These are phyloP conservation scores for Pseudevernia furfuracea DNA, from an alignment of 495 filamentous ascomycete species.

Conservation along the genomic window DNA sequence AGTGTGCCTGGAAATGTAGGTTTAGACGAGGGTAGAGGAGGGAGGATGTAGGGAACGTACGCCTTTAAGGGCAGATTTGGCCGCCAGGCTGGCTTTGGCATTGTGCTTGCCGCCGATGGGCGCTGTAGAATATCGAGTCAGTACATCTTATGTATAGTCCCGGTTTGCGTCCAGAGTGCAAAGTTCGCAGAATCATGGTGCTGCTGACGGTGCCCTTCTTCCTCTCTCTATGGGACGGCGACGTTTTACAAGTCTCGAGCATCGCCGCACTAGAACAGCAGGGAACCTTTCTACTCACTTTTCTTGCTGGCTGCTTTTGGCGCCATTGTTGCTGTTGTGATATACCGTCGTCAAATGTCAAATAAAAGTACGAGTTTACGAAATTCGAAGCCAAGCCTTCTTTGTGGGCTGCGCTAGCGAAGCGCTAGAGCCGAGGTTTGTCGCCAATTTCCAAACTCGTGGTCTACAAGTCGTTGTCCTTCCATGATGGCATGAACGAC, in stretches of 20 bases:
- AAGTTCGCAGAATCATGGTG: neutral
- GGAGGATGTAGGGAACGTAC: conserved; percentile 49
- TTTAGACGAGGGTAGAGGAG: conserved; percentile 25
- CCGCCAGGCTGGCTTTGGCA: conserved; percentile 78
- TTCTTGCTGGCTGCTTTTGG: conserved; percentile 61
- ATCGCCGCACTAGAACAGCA: neutral
- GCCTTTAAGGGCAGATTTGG: conserved; percentile 87
- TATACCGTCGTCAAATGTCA: conserved; percentile 36
- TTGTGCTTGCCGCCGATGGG: conserved; percentile 55
- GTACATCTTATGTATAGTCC: neutral
- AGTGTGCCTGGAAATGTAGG: conserved; percentile 47
- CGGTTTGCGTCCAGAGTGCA: neutral
- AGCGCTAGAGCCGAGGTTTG: conserved; percentile 11
- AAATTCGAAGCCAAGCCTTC: conserved; percentile 43
- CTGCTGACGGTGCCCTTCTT: neutral
- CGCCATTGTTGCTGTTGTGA: conserved; percentile 56
- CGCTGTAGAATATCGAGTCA: conserved; percentile 52
- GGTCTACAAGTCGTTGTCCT: neutral
- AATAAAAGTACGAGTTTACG: conserved; percentile 38
- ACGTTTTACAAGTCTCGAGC: too few relatives aligned
- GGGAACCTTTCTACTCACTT: conserved; percentile 50
- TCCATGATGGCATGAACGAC: conserved; percentile 7
- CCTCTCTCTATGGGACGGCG: too few relatives aligned
- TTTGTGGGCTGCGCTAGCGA: conserved; percentile 36
- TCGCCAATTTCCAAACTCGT: neutral